Percentiles rank a stretch among this genome's conserved stretches.
Evolutionary conservation across 106 monocot genomes (phyloP).

Genomic region (Xerophyta viscosa): DNA sequence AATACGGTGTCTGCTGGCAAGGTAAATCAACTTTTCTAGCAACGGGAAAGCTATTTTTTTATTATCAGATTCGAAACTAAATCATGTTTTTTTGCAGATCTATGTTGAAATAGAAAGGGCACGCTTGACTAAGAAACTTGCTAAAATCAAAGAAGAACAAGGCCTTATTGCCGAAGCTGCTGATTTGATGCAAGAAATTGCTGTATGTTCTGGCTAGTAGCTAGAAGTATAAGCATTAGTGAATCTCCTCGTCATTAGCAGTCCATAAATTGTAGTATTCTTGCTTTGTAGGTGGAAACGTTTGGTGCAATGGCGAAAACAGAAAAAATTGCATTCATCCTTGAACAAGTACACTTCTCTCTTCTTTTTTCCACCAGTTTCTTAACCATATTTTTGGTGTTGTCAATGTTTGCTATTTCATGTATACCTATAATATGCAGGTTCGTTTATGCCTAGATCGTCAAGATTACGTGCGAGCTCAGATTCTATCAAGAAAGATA

Average conservation of each 20-base stretch:
- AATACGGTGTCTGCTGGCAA: constrained; percentile 96
- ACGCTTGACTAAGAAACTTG: constrained; percentile 83
- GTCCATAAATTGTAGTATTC: background rate
- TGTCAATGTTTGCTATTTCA: background rate
- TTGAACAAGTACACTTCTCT: constrained; percentile 68
- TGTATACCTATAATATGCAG: constrained; percentile 18
- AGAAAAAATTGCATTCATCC: constrained; percentile 97
- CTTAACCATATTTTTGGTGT: background rate
- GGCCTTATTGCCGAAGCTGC: constrained; percentile 96
- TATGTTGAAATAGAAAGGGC: constrained; percentile 99
- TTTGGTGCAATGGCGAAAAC: constrained; percentile 99
- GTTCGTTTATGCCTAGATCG: constrained; percentile 94
- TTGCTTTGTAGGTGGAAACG: constrained; percentile 73
- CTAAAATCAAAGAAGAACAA: constrained; percentile 97
- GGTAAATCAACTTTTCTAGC: constrained; percentile 25
- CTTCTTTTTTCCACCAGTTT: background rate
- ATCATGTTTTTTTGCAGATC: constrained; percentile 43
- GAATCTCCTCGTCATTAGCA: background rate
- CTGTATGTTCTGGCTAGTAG: constrained; percentile 38
- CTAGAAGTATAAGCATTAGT: background rate
- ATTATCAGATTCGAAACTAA: background rate
- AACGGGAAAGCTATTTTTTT: background rate
- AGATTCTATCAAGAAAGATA: constrained; percentile 92
- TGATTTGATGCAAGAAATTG: constrained; percentile 99
- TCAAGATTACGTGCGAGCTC: constrained; percentile 88